Percentiles rank a stretch among this genome's conserved stretches.
These are phyloP conservation scores for Oryza coarctata DNA, from an alignment of 176 grass and related monocot species.

Conservation along the genomic window DNA sequence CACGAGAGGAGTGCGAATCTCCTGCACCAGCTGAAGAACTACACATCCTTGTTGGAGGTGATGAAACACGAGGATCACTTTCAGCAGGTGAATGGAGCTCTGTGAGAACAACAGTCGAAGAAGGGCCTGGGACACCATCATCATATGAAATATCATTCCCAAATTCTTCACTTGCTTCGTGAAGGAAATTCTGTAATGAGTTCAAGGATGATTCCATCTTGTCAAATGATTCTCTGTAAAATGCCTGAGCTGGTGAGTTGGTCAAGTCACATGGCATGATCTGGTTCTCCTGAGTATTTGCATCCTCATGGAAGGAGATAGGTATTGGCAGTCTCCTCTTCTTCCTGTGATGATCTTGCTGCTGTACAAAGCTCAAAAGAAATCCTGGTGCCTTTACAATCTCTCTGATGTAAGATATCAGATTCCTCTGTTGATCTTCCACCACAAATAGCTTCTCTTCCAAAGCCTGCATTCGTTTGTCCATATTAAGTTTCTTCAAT, in stretches of 20 bases:
- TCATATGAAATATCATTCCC: conserved; percentile 64
- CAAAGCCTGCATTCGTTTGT: conserved; percentile 76
- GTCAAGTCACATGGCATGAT: conserved; percentile 30
- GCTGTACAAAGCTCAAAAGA: conserved; percentile 48
- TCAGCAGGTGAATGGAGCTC: conserved; percentile 72
- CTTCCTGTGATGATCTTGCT: conserved; percentile 60
- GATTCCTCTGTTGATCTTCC: conserved; percentile 54
- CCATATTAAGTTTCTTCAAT: conserved; percentile 55
- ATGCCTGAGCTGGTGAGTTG: conserved; percentile 34
- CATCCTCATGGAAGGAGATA: conserved; percentile 52
- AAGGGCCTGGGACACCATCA: conserved; percentile 41
- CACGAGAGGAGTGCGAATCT: conserved; percentile 53
- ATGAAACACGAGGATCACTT: conserved; percentile 38
- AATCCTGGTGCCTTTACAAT: conserved; percentile 61
- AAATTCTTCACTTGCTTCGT: conserved; percentile 61
- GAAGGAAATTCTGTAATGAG: conserved; percentile 82
- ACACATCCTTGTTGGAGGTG: conserved; percentile 31
- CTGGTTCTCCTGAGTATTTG: conserved; percentile 34
- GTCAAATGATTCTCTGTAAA: conserved; percentile 67
- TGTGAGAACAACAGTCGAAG: conserved; percentile 54
- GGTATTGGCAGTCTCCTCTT: conserved; percentile 61
- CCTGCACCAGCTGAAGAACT: conserved; percentile 51
- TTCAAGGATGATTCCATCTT: conserved; percentile 90
- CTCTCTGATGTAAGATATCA: conserved; percentile 58
- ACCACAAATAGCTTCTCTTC: conserved; percentile 70